Base-by-base conservation (phyloP, 2,329 filamentous ascomycete genomes). In the Venturia asperata region DNA sequence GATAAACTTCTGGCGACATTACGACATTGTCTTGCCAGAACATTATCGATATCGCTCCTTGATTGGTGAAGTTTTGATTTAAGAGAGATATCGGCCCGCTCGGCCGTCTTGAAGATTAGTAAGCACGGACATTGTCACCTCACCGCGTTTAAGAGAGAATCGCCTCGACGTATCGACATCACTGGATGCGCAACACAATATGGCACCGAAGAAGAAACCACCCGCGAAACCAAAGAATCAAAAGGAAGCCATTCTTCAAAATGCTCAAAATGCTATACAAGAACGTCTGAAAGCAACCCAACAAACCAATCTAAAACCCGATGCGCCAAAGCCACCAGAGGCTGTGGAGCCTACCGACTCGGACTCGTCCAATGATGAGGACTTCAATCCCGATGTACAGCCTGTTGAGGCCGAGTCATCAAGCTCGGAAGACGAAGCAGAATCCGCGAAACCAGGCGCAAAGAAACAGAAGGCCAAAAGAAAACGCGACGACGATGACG, bases 351-450 rank as follows among this genome's bases (percentile, higher is more conserved):
- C 58, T 74, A 65, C 71, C 72, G 81, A 84, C 41, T 82, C 84
- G 66, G 78, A 84, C 66, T 90, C 90, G 70, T 84, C 81, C 19
- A 90, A 87, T 1, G 87, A 87, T 3, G 85, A 90, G 69, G 88
- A 91, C 72, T 89, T 87, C 11, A 87, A 91, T 72, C 91, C 91
- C 67, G 83, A 86, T 30, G 84, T 83, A n/a, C 74, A 71, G 17
- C 71, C 27, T 30, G 63, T 75, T n/a, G 79, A 78, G 30, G 73
- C 69, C 41, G 80, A 77, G 19, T 78, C 75, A 17, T 81, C 80
- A 13, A 83, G 83, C 5, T 70, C 73, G 27, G 77, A 77, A 62
- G 72, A 74, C 47, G 76, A 73, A 61, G 69, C 67, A 55, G 65
- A 68, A 9, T 21, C 65, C 39, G 70, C 69, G 55, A 67, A 70